Evolutionary conservation across 352 stramenopile species (phyloP).

Genomic region (Phytophthora pisi): DNA sequence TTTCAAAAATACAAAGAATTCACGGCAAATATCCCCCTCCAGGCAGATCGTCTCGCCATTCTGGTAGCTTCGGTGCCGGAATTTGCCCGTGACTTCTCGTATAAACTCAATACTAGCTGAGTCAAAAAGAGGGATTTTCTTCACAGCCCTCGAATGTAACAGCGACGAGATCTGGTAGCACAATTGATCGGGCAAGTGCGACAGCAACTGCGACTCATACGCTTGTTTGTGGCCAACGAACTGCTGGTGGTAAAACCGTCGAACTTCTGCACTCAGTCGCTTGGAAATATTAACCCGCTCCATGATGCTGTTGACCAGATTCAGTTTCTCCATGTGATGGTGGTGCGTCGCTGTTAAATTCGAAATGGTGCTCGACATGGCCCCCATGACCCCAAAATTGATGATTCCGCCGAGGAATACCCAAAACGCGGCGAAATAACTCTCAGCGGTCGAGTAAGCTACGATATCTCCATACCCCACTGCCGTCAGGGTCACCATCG

Average conservation of each 20-base stretch:
- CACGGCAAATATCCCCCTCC: conserved; percentile 62
- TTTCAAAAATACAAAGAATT: conserved; percentile 70
- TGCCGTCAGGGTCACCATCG: conserved; percentile 66
- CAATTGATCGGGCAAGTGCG: conserved; percentile 60
- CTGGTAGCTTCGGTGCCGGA: conserved; percentile 64
- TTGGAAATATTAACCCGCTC: conserved; percentile 59
- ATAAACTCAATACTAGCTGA: conserved; percentile 51
- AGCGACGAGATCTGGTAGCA: conserved; percentile 71
- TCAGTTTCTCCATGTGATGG: conserved; percentile 70
- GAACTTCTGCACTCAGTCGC: conserved; percentile 30
- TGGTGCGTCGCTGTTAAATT: conserved; percentile 57
- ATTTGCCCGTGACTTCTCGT: conserved; percentile 68
- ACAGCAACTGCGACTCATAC: conserved; percentile 64
- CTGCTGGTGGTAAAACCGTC: conserved; percentile 73
- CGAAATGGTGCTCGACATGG: conserved; percentile 78
- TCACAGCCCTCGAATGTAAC: conserved; percentile 63
- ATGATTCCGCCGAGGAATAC: conserved; percentile 72
- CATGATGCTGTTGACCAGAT: conserved; percentile 59
- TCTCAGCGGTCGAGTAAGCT: conserved; percentile 56
- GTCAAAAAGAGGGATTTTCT: conserved; percentile 63
- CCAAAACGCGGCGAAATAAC: conserved; percentile 64
- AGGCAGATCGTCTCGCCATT: conserved; percentile 62
- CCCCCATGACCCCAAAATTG: conserved; percentile 76
- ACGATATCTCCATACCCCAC: conserved; percentile 61
- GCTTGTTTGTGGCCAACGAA: conserved; percentile 66